Conservation (phyloP, 2,329 filamentous ascomycete genomes). For the Pyricularia sp. region DNA sequence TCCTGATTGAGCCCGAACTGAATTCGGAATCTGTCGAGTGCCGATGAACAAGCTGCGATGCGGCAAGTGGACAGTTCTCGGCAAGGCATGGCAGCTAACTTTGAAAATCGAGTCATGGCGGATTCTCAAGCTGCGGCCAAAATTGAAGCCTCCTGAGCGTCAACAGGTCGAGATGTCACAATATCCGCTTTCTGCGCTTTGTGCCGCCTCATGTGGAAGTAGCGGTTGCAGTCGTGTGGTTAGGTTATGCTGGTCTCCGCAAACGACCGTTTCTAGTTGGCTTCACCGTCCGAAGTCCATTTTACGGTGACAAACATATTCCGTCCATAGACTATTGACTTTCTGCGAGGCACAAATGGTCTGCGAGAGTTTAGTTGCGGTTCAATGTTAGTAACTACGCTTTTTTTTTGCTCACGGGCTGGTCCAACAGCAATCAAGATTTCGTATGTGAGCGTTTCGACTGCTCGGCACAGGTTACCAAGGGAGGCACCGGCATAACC, state of each 20-base stretch:
- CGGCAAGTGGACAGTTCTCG: background rate
- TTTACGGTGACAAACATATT: background rate
- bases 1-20: background rate
- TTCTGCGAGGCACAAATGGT: background rate
- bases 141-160: too few species aligned
- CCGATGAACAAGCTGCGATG: background rate
- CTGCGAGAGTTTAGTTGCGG: background rate
- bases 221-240: background rate
- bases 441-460: background rate
- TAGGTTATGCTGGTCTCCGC: background rate
- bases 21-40: background rate
- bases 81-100: background rate
- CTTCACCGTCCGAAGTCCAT: background rate
- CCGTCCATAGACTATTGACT: background rate
- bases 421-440: background rate
- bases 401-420: background rate
- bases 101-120: background rate
- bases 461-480: background rate
- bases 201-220: background rate
- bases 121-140: background rate
- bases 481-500: background rate
- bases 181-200: background rate
- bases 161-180: background rate
- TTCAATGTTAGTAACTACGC: background rate
- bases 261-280: background rate